phyloP scores from a whole-genome alignment of 2,329 filamentous ascomycete genomes.

The Colletotrichum liriopes region DNA sequence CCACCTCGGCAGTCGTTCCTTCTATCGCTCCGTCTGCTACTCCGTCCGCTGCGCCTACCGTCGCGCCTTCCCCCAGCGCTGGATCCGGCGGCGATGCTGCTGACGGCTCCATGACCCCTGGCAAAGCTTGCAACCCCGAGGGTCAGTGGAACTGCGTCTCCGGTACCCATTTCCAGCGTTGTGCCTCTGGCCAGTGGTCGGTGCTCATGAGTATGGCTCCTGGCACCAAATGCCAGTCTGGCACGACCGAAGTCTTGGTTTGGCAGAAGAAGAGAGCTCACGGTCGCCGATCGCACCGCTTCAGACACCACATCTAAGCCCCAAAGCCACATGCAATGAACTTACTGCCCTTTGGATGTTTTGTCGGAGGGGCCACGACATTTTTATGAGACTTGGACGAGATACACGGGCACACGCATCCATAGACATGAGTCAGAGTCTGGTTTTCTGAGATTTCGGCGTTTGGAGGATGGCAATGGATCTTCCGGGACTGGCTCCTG shows the following conservation, averaged over 20 bases:
- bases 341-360: conserved; percentile 29
- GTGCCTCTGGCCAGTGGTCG: conserved; percentile 72
- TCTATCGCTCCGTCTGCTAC: not conserved
- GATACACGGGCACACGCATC: conserved; percentile 25
- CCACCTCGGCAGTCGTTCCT: conserved; percentile 13
- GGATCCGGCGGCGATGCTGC: conserved; percentile 44
- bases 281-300: conserved; percentile 29
- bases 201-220: conserved; percentile 63
- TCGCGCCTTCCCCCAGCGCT: conserved; percentile 5
- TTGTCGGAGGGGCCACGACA: conserved; percentile 26
- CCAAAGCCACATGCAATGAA: not conserved
- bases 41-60: conserved; percentile 11
- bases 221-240: conserved; percentile 66
- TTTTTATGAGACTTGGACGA: conserved; percentile 41
- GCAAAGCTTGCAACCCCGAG: conserved; percentile 65
- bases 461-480: conserved; percentile 33
- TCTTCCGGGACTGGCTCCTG: conserved; percentile 39
- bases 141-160: conserved; percentile 73
- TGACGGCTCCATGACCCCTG: conserved; percentile 52
- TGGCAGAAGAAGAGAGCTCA: conserved; percentile 44
- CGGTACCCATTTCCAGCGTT: conserved; percentile 73
- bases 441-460: conserved; percentile 37
- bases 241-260: conserved; percentile 47
- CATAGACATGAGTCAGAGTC: conserved; percentile 32
- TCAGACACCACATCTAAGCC: conserved; percentile 34